A percentile compares a stretch with the other conserved stretches of the same genome.
phyloP scores from a whole-genome alignment of 192 early-diverging fungal genomes.

The Gigaspora rosea region DNA sequence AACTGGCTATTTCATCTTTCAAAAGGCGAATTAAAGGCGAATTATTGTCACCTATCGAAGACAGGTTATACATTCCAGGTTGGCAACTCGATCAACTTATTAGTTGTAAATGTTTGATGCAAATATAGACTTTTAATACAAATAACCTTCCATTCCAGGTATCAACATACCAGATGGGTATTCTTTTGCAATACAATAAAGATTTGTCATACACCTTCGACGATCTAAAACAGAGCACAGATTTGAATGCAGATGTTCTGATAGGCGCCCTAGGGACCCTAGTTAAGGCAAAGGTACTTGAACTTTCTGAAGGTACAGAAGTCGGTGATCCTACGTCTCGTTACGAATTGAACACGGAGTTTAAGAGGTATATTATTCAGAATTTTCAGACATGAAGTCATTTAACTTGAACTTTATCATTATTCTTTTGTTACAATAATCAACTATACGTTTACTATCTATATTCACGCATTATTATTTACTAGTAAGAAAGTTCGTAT shows the following conservation, averaged over 20 bases:
- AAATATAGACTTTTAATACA: not conserved
- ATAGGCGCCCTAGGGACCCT: conserved; percentile 71
- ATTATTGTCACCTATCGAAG: conserved; percentile 76
- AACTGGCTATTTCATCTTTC: conserved; percentile 94
- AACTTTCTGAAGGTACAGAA: conserved; percentile 51
- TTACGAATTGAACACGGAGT: conserved; percentile 81
- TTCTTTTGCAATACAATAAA: conserved; percentile 90
- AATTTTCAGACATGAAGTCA: not conserved
- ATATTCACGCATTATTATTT: conserved; percentile 28
- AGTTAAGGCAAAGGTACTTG: conserved; percentile 81
- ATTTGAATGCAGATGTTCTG: conserved; percentile 68
- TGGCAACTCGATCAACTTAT: conserved; percentile 11
- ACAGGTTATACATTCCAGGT: conserved; percentile 77
- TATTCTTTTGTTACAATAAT: not conserved
- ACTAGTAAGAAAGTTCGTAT: conserved; percentile 85
- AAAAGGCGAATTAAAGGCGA: conserved; percentile 92
- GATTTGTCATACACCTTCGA: conserved; percentile 73
- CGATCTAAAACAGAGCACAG: conserved; percentile 77
- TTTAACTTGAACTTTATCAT: not conserved
- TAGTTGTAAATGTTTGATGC: no score
- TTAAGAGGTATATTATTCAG: conserved; percentile 55
- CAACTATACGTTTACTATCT: not conserved
- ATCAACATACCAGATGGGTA: conserved; percentile 90
- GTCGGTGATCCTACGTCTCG: conserved; percentile 55
- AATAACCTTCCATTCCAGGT: conserved; percentile 48